Conservation (phyloP, 164 flowering plant genomes). For the Brasenia schreberi region DNA sequence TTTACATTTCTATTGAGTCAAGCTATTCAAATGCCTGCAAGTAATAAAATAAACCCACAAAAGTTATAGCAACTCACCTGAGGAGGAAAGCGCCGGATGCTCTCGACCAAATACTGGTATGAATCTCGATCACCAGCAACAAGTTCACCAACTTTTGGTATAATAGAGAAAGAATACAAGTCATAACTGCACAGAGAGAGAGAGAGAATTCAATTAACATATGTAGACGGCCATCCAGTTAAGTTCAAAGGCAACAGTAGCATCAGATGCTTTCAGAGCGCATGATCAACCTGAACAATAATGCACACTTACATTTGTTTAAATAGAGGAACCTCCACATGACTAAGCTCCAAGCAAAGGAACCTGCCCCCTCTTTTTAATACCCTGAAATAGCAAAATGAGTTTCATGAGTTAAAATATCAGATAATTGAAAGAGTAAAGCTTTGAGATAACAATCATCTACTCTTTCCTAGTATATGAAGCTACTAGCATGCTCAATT, state of each 20-base stretch:
- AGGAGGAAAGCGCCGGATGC: slow-evolving; percentile 76
- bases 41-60: too few relatives aligned
- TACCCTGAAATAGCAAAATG: slow-evolving; percentile 35
- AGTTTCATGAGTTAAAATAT: not conserved
- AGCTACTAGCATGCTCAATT: too few relatives aligned
- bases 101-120: slow-evolving; percentile 90
- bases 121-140: slow-evolving; percentile 88
- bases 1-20: not conserved
- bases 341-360: slow-evolving; percentile 96
- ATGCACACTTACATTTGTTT: slow-evolving; percentile 65
- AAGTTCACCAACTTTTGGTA: slow-evolving; percentile 81
- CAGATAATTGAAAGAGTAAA: not conserved
- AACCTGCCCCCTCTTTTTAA: slow-evolving; percentile 86
- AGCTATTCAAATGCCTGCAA: not conserved
- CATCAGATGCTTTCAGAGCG: not conserved
- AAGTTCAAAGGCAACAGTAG: not conserved
- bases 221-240: too few relatives aligned
- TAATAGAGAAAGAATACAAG: slow-evolving; percentile 73
- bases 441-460: too few relatives aligned
- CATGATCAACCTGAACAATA: not conserved
- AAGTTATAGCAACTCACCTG: slow-evolving; percentile 35
- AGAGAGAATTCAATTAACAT: not conserved
- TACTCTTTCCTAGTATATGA: too few relatives aligned
- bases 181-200: slow-evolving; percentile 45
- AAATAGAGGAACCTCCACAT: slow-evolving; percentile 70